These are phyloP conservation scores for Leccinum truebloodii DNA, from an alignment of 768 basidiomycete species.

Conservation along the genomic window DNA sequence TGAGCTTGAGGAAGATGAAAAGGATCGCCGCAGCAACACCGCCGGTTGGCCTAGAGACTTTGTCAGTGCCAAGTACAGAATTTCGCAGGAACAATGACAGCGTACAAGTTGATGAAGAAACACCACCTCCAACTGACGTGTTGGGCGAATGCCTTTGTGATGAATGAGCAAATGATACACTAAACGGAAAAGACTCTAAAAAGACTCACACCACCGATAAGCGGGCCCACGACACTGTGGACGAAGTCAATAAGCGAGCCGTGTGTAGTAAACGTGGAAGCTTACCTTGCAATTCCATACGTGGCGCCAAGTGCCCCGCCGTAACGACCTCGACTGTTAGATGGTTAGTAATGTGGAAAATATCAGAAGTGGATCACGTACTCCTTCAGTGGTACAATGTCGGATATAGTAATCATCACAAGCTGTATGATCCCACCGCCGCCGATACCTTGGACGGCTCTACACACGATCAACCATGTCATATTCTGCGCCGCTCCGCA, in stretches of 20 bases:
- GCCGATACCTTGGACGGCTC: slow-evolving; percentile 83
- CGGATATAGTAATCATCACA: slow-evolving; percentile 76
- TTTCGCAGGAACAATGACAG: background rate
- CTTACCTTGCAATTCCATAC: slow-evolving; percentile 66
- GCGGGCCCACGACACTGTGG: slow-evolving; percentile 67
- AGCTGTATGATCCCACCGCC: slow-evolving; percentile 80
- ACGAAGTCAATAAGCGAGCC: background rate
- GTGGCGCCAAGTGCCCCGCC: slow-evolving; percentile 74
- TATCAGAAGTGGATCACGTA: slow-evolving; percentile 33
- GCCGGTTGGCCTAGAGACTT: slow-evolving; percentile 62
- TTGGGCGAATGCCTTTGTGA: slow-evolving; percentile 58
- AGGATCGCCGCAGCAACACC: slow-evolving; percentile 61
- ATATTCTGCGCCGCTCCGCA: slow-evolving; percentile 82
- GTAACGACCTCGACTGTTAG: slow-evolving; percentile 70
- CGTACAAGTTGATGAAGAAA: slow-evolving; percentile 76
- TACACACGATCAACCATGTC: slow-evolving; percentile 72
- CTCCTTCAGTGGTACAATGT: slow-evolving; percentile 82
- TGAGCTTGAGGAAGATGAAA: slow-evolving; percentile 78
- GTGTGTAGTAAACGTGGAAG: background rate
- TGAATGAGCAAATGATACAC: slow-evolving; percentile 5
- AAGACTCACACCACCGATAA: slow-evolving; percentile 73
- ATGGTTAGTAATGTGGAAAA: slow-evolving; percentile 17
- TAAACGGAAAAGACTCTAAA: background rate
- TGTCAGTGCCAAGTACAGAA: background rate
- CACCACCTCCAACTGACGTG: slow-evolving; percentile 85